Evolutionary conservation across 495 filamentous ascomycete species (phyloP).

Genomic region (Chaetomium cochliodes): DNA sequence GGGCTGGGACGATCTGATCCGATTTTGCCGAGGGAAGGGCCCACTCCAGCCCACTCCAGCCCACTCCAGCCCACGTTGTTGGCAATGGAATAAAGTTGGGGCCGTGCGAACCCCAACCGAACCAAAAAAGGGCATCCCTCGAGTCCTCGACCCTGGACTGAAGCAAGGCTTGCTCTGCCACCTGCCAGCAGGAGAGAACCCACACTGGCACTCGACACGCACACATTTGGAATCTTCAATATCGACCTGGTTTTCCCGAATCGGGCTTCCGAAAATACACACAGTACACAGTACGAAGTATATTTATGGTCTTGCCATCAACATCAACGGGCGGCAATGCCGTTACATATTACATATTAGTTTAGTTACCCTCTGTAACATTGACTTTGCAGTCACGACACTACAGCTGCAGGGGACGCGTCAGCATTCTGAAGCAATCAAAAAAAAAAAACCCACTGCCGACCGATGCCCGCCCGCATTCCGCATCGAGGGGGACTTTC

Average conservation of each 20-base stretch:
- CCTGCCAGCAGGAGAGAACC: no score
- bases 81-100: slow-evolving; percentile 4
- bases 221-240: no score
- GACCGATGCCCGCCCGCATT: neutral
- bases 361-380: neutral
- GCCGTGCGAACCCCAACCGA: neutral
- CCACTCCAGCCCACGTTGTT: slow-evolving; percentile 2
- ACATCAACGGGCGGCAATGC: neutral
- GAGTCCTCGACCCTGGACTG: no score
- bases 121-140: neutral
- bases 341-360: neutral
- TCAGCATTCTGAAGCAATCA: neutral
- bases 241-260: no score
- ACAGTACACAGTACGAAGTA: no score
- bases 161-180: no score
- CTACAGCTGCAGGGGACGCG: neutral
- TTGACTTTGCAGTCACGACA: neutral
- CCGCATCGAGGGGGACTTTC: neutral
- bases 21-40: slow-evolving; percentile 16
- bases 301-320: no score
- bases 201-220: no score
- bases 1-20: slow-evolving; percentile 19
- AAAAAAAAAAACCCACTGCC: neutral
- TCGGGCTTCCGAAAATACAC: no score
- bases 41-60: slow-evolving; percentile 3